phyloP scores from a whole-genome alignment of 208 protist genomes.

The Vickermania spadyakhi region DNA sequence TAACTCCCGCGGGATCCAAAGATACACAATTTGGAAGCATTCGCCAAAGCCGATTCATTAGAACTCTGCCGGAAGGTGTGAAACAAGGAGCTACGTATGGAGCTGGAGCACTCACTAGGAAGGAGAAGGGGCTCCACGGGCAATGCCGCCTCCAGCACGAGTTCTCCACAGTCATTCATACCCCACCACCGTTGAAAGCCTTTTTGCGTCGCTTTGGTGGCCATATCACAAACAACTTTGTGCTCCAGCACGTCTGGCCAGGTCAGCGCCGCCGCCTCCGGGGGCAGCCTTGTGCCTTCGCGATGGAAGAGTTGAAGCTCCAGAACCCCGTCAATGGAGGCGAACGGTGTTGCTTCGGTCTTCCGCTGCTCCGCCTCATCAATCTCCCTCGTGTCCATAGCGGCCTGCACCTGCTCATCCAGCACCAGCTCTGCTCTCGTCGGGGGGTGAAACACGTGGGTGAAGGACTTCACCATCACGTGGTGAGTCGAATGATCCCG shows the following conservation, averaged over 20 bases:
- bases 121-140: slow-evolving; percentile 14
- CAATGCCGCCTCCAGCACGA: slow-evolving; percentile 74
- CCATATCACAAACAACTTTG: slow-evolving; percentile 68
- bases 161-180: slow-evolving; percentile 86
- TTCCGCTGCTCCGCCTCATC: slow-evolving; percentile 14
- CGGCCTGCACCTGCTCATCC: background rate
- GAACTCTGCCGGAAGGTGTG: background rate
- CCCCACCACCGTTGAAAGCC: slow-evolving; percentile 83
- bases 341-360: background rate
- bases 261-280: slow-evolving; percentile 39
- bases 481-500: slow-evolving; percentile 62
- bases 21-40: slow-evolving; percentile 63
- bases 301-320: slow-evolving; percentile 89
- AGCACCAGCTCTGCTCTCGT: background rate
- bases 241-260: slow-evolving; percentile 76
- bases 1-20: slow-evolving; percentile 74
- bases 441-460: slow-evolving; percentile 54
- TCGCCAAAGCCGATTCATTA: background rate
- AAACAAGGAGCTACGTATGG: background rate
- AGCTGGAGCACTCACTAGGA: background rate
- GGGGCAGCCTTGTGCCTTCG: slow-evolving; percentile 24
- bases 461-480: slow-evolving; percentile 64
- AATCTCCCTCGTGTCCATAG: background rate
- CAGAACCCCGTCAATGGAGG: slow-evolving; percentile 8
- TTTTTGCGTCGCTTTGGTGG: slow-evolving; percentile 68